Conservation (phyloP, 1,139 yeast genomes). For the Lodderomyces elongisporus region DNA sequence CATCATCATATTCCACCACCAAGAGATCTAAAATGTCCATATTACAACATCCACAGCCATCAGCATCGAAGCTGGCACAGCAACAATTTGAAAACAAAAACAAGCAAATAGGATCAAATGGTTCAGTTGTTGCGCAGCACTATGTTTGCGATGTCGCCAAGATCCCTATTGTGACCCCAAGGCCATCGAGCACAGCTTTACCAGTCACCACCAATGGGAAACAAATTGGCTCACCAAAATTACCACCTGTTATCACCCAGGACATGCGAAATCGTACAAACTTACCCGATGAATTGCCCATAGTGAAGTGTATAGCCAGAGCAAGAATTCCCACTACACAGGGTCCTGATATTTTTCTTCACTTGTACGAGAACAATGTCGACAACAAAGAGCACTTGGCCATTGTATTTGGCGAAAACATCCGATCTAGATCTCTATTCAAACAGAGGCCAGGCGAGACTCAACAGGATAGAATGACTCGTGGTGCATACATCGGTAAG, state of each 20-base stretch:
- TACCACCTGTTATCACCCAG: constrained; percentile 13
- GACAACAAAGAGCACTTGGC: constrained; percentile 96
- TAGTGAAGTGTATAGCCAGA: constrained; percentile 83
- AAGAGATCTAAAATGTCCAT: constrained; percentile 5
- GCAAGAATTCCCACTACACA: constrained; percentile 93
- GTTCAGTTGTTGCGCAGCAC: constrained; percentile 1
- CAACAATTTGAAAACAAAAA: background rate
- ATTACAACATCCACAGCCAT: constrained; percentile 5
- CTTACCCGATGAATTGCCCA: constrained; percentile 43
- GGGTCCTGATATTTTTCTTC: constrained; percentile 90
- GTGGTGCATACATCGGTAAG: constrained; percentile 93
- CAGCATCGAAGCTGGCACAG: no score
- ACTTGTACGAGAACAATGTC: constrained; percentile 76
- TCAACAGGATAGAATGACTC: constrained; percentile 89
- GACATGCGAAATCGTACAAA: constrained; percentile 16
- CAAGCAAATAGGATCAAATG: constrained; percentile 1
- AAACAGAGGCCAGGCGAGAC: constrained; percentile 62
- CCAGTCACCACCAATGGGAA: constrained; percentile 3
- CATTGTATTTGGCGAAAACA: constrained; percentile 91
- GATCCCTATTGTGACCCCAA: constrained; percentile 15
- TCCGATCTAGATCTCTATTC: constrained; percentile 72
- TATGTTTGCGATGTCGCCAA: constrained; percentile 10
- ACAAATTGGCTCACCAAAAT: constrained; percentile 9
- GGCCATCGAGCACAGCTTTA: constrained; percentile 9
- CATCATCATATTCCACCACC: no score